Conservation (phyloP, 108 stramenopile species). For the Fistulifera solaris region DNA sequence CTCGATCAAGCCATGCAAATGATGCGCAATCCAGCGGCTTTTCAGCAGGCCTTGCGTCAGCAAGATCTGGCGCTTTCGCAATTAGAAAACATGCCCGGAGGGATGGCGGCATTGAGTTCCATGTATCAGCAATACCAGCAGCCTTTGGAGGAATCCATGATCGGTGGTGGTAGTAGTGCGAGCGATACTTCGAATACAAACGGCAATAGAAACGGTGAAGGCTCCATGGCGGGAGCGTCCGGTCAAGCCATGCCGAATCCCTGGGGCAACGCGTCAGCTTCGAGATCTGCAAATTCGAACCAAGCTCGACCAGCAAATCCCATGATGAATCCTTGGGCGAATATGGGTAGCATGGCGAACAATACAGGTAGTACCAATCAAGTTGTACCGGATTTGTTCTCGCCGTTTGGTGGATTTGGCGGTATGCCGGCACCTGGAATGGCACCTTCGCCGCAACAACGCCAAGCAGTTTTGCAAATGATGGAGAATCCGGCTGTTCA, state of each 20-base stretch:
- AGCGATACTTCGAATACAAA: constrained; percentile 3
- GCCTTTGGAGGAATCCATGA: constrained; percentile 89
- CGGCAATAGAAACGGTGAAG: neutral
- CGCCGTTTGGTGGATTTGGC: constrained; percentile 2
- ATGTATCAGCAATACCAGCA: constrained; percentile 94
- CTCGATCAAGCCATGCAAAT: constrained; percentile 87
- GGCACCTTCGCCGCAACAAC: constrained; percentile 5
- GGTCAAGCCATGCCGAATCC: constrained; percentile 93
- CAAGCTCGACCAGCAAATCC: no score
- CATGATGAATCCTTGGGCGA: constrained; percentile 4
- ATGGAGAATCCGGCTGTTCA: constrained; percentile 43
- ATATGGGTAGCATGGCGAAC: constrained; percentile 8
- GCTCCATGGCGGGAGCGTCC: constrained; percentile 37
- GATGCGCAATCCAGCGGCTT: constrained; percentile 85
- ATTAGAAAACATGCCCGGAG: constrained; percentile 91
- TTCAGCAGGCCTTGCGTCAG: constrained; percentile 80
- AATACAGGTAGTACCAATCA: neutral
- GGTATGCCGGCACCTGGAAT: neutral
- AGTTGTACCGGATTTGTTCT: neutral
- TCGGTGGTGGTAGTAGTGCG: neutral
- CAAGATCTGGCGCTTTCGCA: constrained; percentile 95
- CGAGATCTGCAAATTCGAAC: no score
- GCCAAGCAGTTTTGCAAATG: constrained; percentile 34
- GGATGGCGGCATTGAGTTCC: constrained; percentile 83
- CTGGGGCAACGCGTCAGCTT: constrained; percentile 42